Evolutionary conservation across 441 rosid species (phyloP), one percentile per base, ranked within the genome.

Genomic region (Rhodomyrtus psidioides): DNA sequence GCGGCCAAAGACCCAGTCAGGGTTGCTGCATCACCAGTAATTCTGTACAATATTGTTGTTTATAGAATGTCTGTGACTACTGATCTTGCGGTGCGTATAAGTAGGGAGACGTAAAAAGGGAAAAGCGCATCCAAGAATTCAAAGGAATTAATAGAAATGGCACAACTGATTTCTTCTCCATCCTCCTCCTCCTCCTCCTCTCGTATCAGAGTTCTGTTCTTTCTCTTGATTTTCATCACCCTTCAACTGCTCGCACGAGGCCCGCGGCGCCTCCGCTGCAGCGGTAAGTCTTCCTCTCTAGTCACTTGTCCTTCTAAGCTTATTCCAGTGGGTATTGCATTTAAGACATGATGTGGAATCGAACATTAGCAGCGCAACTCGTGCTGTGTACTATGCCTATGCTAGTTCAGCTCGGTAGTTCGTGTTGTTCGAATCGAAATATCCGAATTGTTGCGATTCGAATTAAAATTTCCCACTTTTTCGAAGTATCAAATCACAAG

Each of bases 321-420:
- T 19, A 34, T 10, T 26, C 26, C 53, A 51, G 53, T 3, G 15
- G 53, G 53, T 12, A 9, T 34, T 2, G 7, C 12, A 34, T 34
- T 5, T 9, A 34, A 34, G 79, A 1, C 15, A 23, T 65, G 6
- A 34, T 5, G n/a, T 4, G 7, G 21, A 34, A 19, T 65, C 49
- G 7, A 65, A 65, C 46, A 34, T 9, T 13, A 65, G 46, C 21
- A 9, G 79, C 9, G 46, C 79, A 34, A 21, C 21, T 34, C 76
- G 21, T 3, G 14, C 12, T 34, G 46, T 3, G 3, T 65, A 65
- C 6, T 1, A 8, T 2, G 24, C 8, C 21, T 34, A 10, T 2
- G 46, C 0, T 14, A 5, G 2, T 65, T 65, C 14, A 19, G 15
- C 21, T 65, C 14, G 2, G 21, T 5, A 17, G 14, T 34, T 65